Evolutionary conservation across 345 rosid species (phyloP).

Genomic region (Salix purpurea): DNA sequence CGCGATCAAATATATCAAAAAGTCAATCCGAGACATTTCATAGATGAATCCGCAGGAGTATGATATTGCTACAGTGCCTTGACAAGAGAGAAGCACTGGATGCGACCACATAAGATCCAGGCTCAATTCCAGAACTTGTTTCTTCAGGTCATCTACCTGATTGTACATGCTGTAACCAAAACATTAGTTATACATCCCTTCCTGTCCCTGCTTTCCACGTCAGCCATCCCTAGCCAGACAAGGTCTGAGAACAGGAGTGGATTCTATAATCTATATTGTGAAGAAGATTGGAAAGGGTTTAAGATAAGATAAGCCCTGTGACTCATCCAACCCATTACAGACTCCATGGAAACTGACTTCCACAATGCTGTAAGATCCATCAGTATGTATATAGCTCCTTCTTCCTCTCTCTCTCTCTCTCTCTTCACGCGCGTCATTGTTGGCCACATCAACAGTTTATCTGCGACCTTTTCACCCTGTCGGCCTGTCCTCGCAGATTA

Average conservation of each 20-base stretch:
- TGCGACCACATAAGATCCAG: background rate
- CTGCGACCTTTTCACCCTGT: background rate
- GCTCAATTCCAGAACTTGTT: background rate
- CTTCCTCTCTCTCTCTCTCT: background rate
- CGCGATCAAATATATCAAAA: too few species aligned
- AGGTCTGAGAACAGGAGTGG: constrained; percentile 26
- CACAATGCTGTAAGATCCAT: constrained; percentile 6
- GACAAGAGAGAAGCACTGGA: background rate
- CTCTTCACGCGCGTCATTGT: constrained; percentile 3
- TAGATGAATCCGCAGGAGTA: too few species aligned
- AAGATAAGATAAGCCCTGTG: constrained; percentile 46
- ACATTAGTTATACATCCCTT: background rate
- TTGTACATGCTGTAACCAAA: background rate
- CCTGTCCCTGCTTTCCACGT: background rate
- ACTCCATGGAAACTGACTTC: constrained; percentile 15
- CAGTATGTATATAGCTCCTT: background rate
- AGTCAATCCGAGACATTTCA: too few species aligned
- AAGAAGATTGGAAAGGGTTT: background rate
- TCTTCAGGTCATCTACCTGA: background rate
- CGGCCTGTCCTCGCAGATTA: background rate
- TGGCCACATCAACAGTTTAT: background rate
- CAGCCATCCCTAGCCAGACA: background rate
- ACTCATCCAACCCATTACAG: constrained; percentile 28
- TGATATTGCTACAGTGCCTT: too few species aligned
- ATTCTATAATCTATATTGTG: constrained; percentile 18